Percentiles rank a stretch among this genome's conserved stretches.
Evolutionary conservation across 2,329 filamentous ascomycete genomes (phyloP).

Genomic region (Celoporthe dispersa): DNA sequence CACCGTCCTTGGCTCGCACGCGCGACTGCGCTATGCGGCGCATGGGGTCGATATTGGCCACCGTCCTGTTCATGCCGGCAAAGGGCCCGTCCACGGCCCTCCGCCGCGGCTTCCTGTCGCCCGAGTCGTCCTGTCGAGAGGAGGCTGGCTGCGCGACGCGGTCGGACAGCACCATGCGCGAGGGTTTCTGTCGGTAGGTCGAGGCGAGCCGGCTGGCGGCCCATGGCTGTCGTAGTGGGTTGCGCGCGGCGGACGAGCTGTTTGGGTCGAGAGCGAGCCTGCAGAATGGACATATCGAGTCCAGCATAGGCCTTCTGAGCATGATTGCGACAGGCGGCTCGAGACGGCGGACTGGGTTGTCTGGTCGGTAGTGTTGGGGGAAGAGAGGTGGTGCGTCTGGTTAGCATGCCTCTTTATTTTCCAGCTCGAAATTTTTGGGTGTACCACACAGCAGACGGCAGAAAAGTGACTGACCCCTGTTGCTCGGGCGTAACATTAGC

Average conservation of each 20-base stretch:
- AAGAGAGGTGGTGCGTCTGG: background rate
- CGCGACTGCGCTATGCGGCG: slow-evolving; percentile 33
- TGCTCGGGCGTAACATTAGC: background rate
- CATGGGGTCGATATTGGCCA: slow-evolving; percentile 44
- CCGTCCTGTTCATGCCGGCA: slow-evolving; percentile 59
- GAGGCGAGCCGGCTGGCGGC: slow-evolving; percentile 43
- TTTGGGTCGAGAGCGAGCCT: slow-evolving; percentile 19
- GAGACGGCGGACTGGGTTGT: background rate
- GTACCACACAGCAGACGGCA: background rate
- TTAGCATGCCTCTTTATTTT: background rate
- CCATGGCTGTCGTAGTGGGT: slow-evolving; percentile 37
- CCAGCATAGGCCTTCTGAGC: slow-evolving; percentile 22
- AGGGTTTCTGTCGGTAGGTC: slow-evolving; percentile 44
- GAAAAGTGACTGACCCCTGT: background rate
- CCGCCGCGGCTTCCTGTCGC: slow-evolving; percentile 43
- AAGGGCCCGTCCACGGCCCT: slow-evolving; percentile 54
- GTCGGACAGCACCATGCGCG: slow-evolving; percentile 63
- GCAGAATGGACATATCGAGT: slow-evolving; percentile 26
- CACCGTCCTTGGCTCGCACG: slow-evolving; percentile 29
- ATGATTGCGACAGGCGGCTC: slow-evolving; percentile 12
- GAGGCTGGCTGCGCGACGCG: slow-evolving; percentile 50
- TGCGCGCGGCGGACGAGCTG: slow-evolving; percentile 9
- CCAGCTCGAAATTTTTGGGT: slow-evolving; percentile 22
- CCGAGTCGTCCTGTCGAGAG: slow-evolving; percentile 37
- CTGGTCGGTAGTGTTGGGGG: background rate